Evolutionary conservation across 139 green algal species (phyloP).

Genomic region (Yamagishiella unicocca): DNA sequence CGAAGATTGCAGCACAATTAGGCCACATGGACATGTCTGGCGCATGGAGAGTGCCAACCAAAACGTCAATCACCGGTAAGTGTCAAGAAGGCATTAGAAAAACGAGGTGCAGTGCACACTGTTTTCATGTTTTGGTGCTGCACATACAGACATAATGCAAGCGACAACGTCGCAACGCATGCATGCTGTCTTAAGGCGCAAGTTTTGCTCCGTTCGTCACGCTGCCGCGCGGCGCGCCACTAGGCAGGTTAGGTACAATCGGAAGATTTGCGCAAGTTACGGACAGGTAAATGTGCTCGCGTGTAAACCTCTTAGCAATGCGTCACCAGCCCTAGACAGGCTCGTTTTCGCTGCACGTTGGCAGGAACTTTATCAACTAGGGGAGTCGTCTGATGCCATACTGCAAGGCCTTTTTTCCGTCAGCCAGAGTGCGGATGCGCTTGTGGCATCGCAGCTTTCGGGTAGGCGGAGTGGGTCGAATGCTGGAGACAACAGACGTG

Average conservation of each 20-base stretch:
- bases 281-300: no score
- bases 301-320: no score
- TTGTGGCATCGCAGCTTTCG: slow-evolving; percentile 66
- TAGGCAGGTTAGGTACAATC: background rate
- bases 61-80: no score
- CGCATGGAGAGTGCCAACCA: no score
- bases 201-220: background rate
- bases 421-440: slow-evolving; percentile 52
- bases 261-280: no score
- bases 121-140: background rate
- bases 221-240: background rate
- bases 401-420: slow-evolving; percentile 56
- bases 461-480: no score
- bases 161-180: background rate
- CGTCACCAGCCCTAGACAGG: no score
- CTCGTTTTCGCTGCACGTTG: background rate
- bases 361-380: background rate
- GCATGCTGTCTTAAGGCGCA: background rate
- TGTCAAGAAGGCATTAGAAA: no score
- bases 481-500: no score
- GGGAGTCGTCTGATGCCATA: background rate
- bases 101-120: no score
- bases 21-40: no score
- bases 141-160: background rate
- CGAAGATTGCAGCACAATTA: no score